Percentiles rank a stretch among this genome's conserved stretches.
Evolutionary conservation across 139 green algal genomes (phyloP).

Genomic region (Volvox reticuliferus): DNA sequence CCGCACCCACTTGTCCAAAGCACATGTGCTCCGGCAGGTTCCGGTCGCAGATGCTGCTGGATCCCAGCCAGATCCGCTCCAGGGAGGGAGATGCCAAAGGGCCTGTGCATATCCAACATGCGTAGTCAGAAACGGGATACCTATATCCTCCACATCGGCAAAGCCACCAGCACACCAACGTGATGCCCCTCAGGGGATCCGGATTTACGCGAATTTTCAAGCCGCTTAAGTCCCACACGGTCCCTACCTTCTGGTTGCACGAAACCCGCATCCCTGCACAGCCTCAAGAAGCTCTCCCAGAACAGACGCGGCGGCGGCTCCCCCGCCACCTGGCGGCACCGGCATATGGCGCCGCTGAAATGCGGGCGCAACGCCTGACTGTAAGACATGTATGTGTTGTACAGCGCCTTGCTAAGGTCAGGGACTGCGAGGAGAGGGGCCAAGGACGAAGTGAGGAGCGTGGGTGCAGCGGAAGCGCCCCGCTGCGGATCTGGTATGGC

Average conservation of each 20-base stretch:
- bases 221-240: neutral
- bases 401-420: slow-evolving; percentile 19
- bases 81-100: neutral
- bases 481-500: too few relatives aligned
- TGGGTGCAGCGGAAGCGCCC: too few relatives aligned
- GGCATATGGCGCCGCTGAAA: neutral
- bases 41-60: neutral
- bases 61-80: slow-evolving; percentile 24
- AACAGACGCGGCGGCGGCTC: slow-evolving; percentile 24
- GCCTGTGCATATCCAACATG: neutral
- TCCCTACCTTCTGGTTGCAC: slow-evolving; percentile 25
- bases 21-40: neutral
- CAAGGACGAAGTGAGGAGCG: too few relatives aligned
- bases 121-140: too few relatives aligned
- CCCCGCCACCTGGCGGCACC: slow-evolving; percentile 4
- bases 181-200: too few relatives aligned
- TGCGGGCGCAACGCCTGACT: neutral
- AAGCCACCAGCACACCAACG: too few relatives aligned
- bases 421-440: slow-evolving; percentile 8
- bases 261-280: slow-evolving; percentile 29
- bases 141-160: too few relatives aligned
- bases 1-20: neutral
- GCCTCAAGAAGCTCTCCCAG: neutral
- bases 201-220: too few relatives aligned
- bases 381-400: slow-evolving; percentile 12